phyloP scores from a whole-genome alignment of 345 rosid genomes.

The Eutrema japonicum region DNA sequence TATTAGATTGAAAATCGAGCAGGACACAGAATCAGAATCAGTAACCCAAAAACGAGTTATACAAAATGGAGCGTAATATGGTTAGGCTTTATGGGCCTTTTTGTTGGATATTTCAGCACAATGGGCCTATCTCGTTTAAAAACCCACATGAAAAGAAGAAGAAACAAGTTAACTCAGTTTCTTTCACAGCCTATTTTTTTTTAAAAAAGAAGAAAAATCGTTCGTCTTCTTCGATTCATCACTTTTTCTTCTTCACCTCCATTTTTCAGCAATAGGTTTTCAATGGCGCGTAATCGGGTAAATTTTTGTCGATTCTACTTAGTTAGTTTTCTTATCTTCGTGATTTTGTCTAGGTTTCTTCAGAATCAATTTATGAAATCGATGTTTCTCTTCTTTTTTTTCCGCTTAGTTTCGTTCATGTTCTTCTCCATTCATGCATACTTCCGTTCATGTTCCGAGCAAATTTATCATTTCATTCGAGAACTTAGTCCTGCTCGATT shows the following conservation, averaged over 20 bases:
- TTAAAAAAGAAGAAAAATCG: not conserved
- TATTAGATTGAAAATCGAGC: no score
- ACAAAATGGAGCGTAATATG: no score
- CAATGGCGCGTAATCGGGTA: constrained; percentile 87
- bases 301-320: not conserved
- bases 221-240: constrained; percentile 27
- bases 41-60: no score
- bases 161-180: not conserved
- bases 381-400: not conserved
- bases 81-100: not conserved
- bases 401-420: not conserved
- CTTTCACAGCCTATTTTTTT: not conserved
- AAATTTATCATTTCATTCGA: no score
- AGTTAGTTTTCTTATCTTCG: not conserved
- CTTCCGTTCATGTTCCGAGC: not conserved
- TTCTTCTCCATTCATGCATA: not conserved
- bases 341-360: not conserved
- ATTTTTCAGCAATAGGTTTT: constrained; percentile 19
- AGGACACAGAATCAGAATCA: no score
- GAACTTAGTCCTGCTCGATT: no score
- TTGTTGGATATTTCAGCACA: not conserved
- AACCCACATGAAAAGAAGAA: not conserved
- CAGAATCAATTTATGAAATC: constrained; percentile 10
- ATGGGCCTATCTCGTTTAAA: constrained; percentile 3
- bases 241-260: constrained; percentile 33